These are phyloP conservation scores for Aspergillus quadricinctus DNA, from an alignment of 2,329 filamentous ascomycete genomes.

Conservation along the genomic window DNA sequence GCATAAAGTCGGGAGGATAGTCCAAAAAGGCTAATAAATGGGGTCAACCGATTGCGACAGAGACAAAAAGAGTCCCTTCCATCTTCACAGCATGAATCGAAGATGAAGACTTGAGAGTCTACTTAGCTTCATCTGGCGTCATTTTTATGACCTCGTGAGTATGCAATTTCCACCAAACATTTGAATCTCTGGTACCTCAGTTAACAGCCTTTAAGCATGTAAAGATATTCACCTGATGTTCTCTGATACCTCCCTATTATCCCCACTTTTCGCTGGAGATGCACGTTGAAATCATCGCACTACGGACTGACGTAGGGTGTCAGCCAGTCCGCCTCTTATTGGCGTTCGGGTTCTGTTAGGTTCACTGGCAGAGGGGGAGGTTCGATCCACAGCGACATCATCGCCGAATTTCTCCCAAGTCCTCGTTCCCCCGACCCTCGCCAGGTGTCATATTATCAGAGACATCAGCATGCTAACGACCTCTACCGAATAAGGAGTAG, in stretches of 20 bases:
- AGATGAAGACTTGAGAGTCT: not conserved
- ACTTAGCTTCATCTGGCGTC: not conserved
- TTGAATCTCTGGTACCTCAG: not conserved
- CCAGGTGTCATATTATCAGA: too few species aligned
- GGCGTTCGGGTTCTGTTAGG: not conserved
- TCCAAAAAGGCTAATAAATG: not conserved
- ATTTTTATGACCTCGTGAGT: not conserved
- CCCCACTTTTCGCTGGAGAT: constrained; percentile 10
- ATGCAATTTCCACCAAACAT: not conserved
- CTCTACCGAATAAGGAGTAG: too few species aligned
- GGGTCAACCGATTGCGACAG: not conserved
- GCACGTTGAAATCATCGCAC: constrained; percentile 21
- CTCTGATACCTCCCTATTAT: too few species aligned
- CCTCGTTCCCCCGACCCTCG: not conserved
- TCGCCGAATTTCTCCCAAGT: not conserved
- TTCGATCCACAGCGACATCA: not conserved
- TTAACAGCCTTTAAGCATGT: too few species aligned
- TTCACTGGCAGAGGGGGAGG: not conserved
- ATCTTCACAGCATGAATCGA: too few species aligned
- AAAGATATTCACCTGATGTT: too few species aligned
- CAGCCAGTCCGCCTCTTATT: not conserved
- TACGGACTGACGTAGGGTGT: constrained; percentile 15
- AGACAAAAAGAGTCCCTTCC: not conserved
- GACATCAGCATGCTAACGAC: not conserved
- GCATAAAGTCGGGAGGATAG: not conserved